phyloP scores from a whole-genome alignment of 768 basidiomycete species.

The Lactarius vividus region DNA sequence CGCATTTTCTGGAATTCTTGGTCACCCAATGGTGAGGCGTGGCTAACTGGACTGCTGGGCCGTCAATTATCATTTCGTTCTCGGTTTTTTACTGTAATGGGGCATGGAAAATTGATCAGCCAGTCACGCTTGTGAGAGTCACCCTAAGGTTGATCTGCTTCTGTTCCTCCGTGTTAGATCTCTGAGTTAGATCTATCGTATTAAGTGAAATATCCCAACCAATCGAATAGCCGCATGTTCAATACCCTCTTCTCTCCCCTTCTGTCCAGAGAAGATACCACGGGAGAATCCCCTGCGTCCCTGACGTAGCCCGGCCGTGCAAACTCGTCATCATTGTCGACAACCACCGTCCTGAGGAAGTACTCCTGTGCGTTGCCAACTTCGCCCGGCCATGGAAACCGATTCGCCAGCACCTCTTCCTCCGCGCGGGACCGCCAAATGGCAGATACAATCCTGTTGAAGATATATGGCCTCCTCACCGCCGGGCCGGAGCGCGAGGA shows the following conservation, averaged over 20 bases:
- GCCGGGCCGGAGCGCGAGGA: too few species aligned
- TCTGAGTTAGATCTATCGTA: too few species aligned
- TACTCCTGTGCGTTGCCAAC: conserved; percentile 26
- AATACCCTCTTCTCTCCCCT: conserved; percentile 18
- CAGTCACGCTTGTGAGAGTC: not conserved
- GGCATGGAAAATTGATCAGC: not conserved
- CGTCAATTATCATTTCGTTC: too few species aligned
- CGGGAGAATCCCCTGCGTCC: conserved; percentile 31
- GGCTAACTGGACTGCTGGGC: too few species aligned
- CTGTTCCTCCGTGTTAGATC: not conserved
- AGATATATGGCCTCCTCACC: conserved; percentile 38
- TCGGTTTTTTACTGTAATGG: too few species aligned
- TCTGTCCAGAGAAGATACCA: conserved; percentile 41
- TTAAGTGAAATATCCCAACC: conserved; percentile 31
- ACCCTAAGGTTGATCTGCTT: not conserved
- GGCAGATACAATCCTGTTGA: conserved; percentile 37
- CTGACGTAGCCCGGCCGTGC: conserved; percentile 22
- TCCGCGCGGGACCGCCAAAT: conserved; percentile 41
- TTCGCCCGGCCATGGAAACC: conserved; percentile 35
- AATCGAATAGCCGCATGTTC: conserved; percentile 38
- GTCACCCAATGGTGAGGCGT: too few species aligned
- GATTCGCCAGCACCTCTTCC: conserved; percentile 47
- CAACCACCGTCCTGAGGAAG: conserved; percentile 38
- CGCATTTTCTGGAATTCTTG: too few species aligned
- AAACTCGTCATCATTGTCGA: conserved; percentile 32